Base-by-base conservation (phyloP, 2,329 filamentous ascomycete genomes). In the Fusarium tuaranense region DNA sequence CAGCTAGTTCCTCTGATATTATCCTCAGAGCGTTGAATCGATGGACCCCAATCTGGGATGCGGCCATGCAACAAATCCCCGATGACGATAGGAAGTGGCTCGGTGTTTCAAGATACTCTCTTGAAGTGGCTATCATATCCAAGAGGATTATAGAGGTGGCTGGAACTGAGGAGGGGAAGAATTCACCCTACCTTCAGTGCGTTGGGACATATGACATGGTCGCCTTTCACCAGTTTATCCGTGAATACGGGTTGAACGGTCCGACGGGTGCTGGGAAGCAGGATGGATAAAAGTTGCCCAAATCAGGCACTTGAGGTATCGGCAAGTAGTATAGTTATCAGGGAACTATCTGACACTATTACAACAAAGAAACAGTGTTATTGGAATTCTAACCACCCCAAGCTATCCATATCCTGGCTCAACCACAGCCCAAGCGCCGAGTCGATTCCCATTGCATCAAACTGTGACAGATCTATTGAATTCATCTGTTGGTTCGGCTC, bases 31-130 rank as follows among this genome's bases (percentile, higher is more conserved):
- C 65, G 2, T 14, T 77, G 0, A 59, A 74, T n/a, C 72, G 75
- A 22, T 77, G 75, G 75, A 36, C 59, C 2, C 20, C 4, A 22
- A 51, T 77, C 2, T 77, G 74, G 74, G 2, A 2, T 0, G 12
- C 32, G 7, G 68, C 70, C 1, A 36, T 60, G 3, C 12, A 39
- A 0, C 51, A 62, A 7, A 20, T 74, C 5, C 38, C 62, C 0
- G 7, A 5, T 1, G 70, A 69, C 7, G 65, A 72, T 9, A 41
- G 55, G 16, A 61, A 18, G 2, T 74, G 63, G 68, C 51, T 77
- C 0, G 75, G 75, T 1, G 58, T 74, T 5, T 41, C 22, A 2
- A 77, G 63, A 12, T 53, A 74, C 18, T 59, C 34, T 8, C 36
- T 63, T 5, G 74, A 77, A 27, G 6, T 72, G 1, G 36, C 70